Percentiles rank a stretch among this genome's conserved stretches.
These are phyloP conservation scores for Xylogone sp. DNA, from an alignment of 2,329 filamentous ascomycete species.

Conservation along the genomic window DNA sequence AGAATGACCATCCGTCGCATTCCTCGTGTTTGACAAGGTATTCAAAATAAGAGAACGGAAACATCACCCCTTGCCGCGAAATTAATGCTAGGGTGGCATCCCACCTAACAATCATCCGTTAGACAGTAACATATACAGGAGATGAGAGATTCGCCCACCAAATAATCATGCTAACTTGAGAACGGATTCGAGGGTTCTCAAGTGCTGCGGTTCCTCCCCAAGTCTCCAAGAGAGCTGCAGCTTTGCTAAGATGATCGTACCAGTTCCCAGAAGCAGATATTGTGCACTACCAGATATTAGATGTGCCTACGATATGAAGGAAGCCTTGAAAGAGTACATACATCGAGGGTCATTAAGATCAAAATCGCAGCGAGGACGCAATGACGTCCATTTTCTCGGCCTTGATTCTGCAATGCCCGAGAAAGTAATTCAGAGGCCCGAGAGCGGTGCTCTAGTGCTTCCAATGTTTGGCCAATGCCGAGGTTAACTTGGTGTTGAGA, in stretches of 20 bases:
- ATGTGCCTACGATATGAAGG: neutral
- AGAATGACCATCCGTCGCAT: slow-evolving; percentile 26
- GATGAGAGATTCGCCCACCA: slow-evolving; percentile 14
- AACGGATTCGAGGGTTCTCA: slow-evolving; percentile 19
- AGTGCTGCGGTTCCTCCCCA: slow-evolving; percentile 12
- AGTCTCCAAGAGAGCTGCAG: slow-evolving; percentile 17
- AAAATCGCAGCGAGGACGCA: slow-evolving; percentile 25
- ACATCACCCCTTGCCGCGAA: slow-evolving; percentile 23
- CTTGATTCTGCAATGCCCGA: slow-evolving; percentile 8
- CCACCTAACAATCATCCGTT: slow-evolving; percentile 13
- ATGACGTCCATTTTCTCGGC: neutral
- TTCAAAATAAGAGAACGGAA: slow-evolving; percentile 20
- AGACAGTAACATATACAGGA: too few relatives aligned
- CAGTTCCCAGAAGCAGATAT: slow-evolving; percentile 30
- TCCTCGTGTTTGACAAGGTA: slow-evolving; percentile 16
- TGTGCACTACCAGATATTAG: slow-evolving; percentile 22
- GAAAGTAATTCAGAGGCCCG: slow-evolving; percentile 23
- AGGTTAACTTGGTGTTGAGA: slow-evolving; percentile 26
- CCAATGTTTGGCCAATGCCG: slow-evolving; percentile 17
- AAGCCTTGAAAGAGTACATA: slow-evolving; percentile 7
- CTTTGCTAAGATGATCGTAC: slow-evolving; percentile 24
- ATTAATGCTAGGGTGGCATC: slow-evolving; percentile 31
- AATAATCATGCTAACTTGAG: slow-evolving; percentile 28
- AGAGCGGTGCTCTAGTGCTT: slow-evolving; percentile 19
- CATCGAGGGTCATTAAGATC: slow-evolving; percentile 31